phyloP scores from a whole-genome alignment of 2,329 filamentous ascomycete species.

The Aspergillus sp. region DNA sequence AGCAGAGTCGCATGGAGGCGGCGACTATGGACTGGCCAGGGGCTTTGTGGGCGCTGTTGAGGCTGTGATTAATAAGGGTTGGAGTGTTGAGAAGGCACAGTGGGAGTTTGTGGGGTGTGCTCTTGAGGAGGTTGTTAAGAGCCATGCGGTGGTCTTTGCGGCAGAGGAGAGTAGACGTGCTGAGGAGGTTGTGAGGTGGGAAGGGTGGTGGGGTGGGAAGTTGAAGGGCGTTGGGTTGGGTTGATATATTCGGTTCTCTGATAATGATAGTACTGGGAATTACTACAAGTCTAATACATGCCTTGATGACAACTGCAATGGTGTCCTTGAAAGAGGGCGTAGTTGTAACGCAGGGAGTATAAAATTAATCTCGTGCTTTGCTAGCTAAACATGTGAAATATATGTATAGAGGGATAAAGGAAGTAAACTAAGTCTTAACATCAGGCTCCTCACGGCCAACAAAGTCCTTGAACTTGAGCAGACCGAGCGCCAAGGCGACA shows the following conservation, averaged over 20 bases:
- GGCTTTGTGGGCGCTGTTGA: slow-evolving; percentile 83
- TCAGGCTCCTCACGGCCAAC: slow-evolving; percentile 90
- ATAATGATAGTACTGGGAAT: no score
- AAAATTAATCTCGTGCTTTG: background rate
- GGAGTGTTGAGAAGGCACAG: slow-evolving; percentile 71
- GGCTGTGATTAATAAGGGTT: slow-evolving; percentile 69
- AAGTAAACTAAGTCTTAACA: slow-evolving; percentile 77
- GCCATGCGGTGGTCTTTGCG: slow-evolving; percentile 90
- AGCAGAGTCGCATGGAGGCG: slow-evolving; percentile 67
- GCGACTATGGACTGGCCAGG: slow-evolving; percentile 74
- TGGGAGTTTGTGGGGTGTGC: slow-evolving; percentile 74
- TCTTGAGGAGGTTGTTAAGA: slow-evolving; percentile 81
- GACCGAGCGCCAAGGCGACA: slow-evolving; percentile 77
- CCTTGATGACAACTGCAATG: no score
- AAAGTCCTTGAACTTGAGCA: slow-evolving; percentile 92
- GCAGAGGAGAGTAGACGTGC: slow-evolving; percentile 79
- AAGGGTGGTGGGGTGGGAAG: slow-evolving; percentile 69
- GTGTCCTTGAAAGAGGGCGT: no score
- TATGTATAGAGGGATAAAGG: background rate
- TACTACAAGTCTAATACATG: no score
- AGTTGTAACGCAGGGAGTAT: no score
- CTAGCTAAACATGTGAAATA: background rate
- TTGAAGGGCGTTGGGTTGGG: slow-evolving; percentile 30
- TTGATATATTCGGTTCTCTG: background rate
- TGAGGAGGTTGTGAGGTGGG: slow-evolving; percentile 72